Evolutionary conservation across 208 protist species (phyloP), one percentile per base, ranked within the genome.

Genomic region (Phytomonas sp.): DNA sequence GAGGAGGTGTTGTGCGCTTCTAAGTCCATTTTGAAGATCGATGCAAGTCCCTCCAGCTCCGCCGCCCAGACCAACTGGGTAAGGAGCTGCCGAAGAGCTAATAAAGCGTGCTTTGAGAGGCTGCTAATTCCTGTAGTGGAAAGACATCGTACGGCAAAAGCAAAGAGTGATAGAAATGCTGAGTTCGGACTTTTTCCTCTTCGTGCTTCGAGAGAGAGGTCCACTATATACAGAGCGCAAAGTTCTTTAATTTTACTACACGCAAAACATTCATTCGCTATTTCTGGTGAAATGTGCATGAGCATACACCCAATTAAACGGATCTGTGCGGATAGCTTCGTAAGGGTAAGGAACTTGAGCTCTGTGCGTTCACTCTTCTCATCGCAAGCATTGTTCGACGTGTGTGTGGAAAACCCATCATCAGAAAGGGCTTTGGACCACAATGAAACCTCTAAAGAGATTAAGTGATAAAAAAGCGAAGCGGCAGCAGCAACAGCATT

Each of bases 41-140:
- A 60, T 2, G 66, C 77, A 36, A 82, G 76, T 67, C 52, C 65
- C 26, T 68, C 73, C 63, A 82, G 62, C 70, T 82, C 67, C 0
- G 56, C 66, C 3, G 77, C 73, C 77, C 77, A 82, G 36, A 67
- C 63, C 10, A 69, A 68, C 34, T 73, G 71, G 6, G 70, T 63
- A 63, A 83, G 61, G 7, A 83, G 68, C 29, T 63, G 69, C 6
- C 71, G 74, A 16, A 83, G 45, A 5, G 49, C 71, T n/a, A 77
- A n/a, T 12, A 83, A 49, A n/a, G 71, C 23, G 65, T 82, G 76
- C 34, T 70, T 73, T n/a, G 77, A 67, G 19, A 70, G 72, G 29
- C 45, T 69, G 40, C 74, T 81, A 63, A 86, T 37, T 7, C 77
- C 77, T 3, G 72, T 66, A 10, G 73, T 74, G 32, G 66, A 70